Base-by-base conservation (phyloP, 2,329 filamentous ascomycete genomes). In the Pyricularia pennisetigena region DNA sequence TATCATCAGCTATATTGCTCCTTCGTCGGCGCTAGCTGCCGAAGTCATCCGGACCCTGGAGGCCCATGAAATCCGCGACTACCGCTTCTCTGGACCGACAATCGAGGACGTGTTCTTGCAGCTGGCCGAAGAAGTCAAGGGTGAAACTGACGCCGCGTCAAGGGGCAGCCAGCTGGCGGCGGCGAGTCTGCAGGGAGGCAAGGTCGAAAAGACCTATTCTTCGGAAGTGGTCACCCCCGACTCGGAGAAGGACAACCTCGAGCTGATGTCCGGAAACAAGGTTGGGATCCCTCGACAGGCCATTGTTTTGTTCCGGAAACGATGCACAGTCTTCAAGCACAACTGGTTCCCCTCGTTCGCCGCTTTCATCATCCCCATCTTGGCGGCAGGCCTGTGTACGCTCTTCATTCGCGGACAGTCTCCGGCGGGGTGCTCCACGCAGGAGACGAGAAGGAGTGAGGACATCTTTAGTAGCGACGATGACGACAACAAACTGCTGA, bases 101-200 rank as follows among this genome's bases (percentile, higher is more conserved):
- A 93, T 97, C 59, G 94, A 97, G 76, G 93, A 97, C 72, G 93
- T 97, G 0, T 97, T 97, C 77, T 80, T 97, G 28, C 89, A 92
- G 71, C 83, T 97, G 57, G 92, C 93, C 0, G 91, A 94, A 74
- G 93, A 97, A 76, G 85, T 93, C 69, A 84, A 82, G 68, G 83
- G 83, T 6, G 86, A 90, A 71, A 64, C 24, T 6, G 24, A 14
- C 5, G 10, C 35, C 28, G 32, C 65, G 7, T 49, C 41, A 61
- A n/a, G 9, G 10, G 26, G 24, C 23, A 61, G 49, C 28, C n/a
- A 64, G 4, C 8, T 59, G 64, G 24, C 57, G 4, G 29, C 66
- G 20, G 29, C 63, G 2, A 61, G n/a, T 24, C n/a, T 61, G 23
- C n/a, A 61, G n/a, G 57, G 57, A 26, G 24, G 12, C 24, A 23